Evolutionary conservation across 768 basidiomycete species (phyloP).

Genomic region (Phylloporus sp.): DNA sequence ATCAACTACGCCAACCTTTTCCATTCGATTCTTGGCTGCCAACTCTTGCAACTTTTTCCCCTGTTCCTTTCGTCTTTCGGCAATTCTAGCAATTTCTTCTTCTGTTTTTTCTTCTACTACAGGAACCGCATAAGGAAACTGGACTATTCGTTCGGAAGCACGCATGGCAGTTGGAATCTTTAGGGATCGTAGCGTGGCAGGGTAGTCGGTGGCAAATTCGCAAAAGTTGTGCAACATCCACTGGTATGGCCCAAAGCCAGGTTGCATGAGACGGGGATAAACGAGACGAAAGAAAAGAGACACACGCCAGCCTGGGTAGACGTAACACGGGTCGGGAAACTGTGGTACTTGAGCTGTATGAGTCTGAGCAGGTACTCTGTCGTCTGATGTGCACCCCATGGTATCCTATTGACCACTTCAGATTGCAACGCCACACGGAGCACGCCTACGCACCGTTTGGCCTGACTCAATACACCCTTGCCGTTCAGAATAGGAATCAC

Average conservation of each 20-base stretch:
- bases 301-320: constrained; percentile 70
- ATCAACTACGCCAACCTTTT: constrained; percentile 56
- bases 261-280: background rate
- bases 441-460: constrained; percentile 66
- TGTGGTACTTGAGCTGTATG: constrained; percentile 93
- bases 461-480: constrained; percentile 76
- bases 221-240: constrained; percentile 91
- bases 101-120: constrained; percentile 82
- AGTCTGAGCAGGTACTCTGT: constrained; percentile 91
- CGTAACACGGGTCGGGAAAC: constrained; percentile 83
- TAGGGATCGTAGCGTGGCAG: constrained; percentile 59
- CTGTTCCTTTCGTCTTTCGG: constrained; percentile 82
- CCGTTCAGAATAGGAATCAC: constrained; percentile 86
- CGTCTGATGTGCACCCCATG: constrained; percentile 89
- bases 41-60: constrained; percentile 88
- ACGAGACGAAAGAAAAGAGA: constrained; percentile 7
- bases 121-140: constrained; percentile 75
- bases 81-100: constrained; percentile 75
- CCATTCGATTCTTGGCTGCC: constrained; percentile 76
- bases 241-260: constrained; percentile 38
- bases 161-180: constrained; percentile 63
- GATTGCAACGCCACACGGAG: background rate
- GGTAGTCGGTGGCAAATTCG: constrained; percentile 78
- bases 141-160: constrained; percentile 66
- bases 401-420: constrained; percentile 77